A percentile compares a stretch with the other conserved stretches of the same genome.
These are phyloP conservation scores for Cucumis sativus DNA, from an alignment of 306 rosid species.

Conservation along the genomic window DNA sequence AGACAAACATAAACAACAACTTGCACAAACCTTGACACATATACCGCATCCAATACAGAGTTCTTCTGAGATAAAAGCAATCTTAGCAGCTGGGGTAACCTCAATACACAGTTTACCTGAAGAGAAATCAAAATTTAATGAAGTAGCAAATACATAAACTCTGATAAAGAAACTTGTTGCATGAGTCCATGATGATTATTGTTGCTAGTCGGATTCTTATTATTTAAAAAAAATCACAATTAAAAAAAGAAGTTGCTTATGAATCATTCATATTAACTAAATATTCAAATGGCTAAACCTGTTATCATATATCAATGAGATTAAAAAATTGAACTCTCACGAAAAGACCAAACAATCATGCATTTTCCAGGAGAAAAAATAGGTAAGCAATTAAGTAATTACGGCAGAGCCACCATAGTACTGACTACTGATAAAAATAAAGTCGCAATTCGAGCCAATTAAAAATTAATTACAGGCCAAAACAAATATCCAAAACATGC, in stretches of 20 bases:
- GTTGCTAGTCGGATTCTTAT: not conserved
- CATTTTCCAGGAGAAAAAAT: not conserved
- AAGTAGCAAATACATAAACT: not conserved
- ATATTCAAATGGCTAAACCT: not conserved
- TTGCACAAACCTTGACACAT: slow-evolving; percentile 63
- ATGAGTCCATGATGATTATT: not conserved
- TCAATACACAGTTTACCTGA: slow-evolving; percentile 86
- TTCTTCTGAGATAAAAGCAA: slow-evolving; percentile 90
- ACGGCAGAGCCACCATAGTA: not conserved
- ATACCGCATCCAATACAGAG: slow-evolving; percentile 97
- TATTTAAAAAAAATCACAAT: not conserved
- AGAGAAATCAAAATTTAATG: not conserved
- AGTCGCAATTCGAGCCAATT: not conserved
- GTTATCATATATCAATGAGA: not conserved
- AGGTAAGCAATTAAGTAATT: not conserved
- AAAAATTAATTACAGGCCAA: not conserved
- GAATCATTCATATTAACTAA: not conserved
- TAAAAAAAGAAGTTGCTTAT: not conserved
- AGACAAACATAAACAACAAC: not conserved
- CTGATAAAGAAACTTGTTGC: not conserved
- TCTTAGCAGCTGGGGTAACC: slow-evolving; percentile 70
- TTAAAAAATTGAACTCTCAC: not conserved
- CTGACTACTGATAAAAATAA: not conserved
- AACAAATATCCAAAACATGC: not conserved
- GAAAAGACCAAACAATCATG: not conserved